These are phyloP conservation scores for Mycothermus thermophilus DNA, from an alignment of 495 filamentous ascomycete genomes.

Conservation along the genomic window DNA sequence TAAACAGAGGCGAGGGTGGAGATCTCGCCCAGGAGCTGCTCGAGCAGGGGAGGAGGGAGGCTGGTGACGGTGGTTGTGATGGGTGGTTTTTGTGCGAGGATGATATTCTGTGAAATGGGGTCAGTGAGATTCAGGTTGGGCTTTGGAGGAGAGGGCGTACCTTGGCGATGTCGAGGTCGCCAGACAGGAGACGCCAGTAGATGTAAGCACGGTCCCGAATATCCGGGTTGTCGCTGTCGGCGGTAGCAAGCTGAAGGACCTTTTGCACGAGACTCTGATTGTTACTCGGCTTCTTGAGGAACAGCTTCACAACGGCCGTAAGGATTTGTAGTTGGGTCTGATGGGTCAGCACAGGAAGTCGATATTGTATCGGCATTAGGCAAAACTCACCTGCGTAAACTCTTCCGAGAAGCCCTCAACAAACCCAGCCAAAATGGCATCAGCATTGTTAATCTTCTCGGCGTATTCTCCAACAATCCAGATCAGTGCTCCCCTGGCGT, in stretches of 20 bases:
- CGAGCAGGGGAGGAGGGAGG: constrained; percentile 67
- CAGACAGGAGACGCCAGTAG: constrained; percentile 95
- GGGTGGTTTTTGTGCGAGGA: constrained; percentile 85
- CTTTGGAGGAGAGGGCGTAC: constrained; percentile 22
- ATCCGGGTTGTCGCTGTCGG: constrained; percentile 93
- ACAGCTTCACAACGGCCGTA: constrained; percentile 92
- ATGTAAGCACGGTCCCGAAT: constrained; percentile 94
- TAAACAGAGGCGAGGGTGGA: constrained; percentile 98
- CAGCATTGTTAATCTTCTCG: constrained; percentile 95
- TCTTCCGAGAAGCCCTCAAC: constrained; percentile 87
- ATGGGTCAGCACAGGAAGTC: not conserved
- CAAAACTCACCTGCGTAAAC: constrained; percentile 48
- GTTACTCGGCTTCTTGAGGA: constrained; percentile 85
- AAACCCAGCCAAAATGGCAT: constrained; percentile 86
- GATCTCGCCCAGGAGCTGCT: constrained; percentile 74
- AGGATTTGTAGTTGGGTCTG: constrained; percentile 90
- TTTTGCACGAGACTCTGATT: constrained; percentile 84
- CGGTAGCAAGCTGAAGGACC: constrained; percentile 80
- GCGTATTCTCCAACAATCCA: constrained; percentile 99
- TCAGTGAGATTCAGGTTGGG: constrained; percentile 10
- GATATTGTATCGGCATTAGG: not conserved
- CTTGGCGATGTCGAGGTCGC: constrained; percentile 76
- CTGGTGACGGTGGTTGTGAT: constrained; percentile 89
- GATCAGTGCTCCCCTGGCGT: constrained; percentile 80
- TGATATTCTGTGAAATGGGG: constrained; percentile 47